Evolutionary conservation across 768 basidiomycete genomes (phyloP).

Genomic region (Pholiota conissans): DNA sequence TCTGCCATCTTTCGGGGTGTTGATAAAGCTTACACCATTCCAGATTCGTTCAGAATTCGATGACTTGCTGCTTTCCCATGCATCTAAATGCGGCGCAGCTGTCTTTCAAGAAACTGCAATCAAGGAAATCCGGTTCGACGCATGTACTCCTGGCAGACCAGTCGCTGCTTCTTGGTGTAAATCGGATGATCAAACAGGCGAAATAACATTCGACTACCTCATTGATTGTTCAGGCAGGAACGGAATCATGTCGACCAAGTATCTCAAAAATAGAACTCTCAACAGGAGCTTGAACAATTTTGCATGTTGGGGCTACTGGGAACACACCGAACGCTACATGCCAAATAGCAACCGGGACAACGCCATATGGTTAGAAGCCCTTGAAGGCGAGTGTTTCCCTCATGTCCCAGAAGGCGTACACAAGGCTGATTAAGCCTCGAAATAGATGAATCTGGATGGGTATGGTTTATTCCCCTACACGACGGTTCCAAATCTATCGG

Average conservation of each 20-base stretch:
- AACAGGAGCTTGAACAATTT: constrained; percentile 29
- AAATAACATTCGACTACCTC: constrained; percentile 32
- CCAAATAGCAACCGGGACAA: constrained; percentile 45
- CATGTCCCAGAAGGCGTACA: neutral
- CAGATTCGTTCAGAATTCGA: constrained; percentile 38
- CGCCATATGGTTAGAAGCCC: constrained; percentile 64
- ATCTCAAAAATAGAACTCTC: constrained; percentile 9
- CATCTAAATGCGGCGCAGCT: constrained; percentile 26
- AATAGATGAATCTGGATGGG: constrained; percentile 62
- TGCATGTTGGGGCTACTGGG: constrained; percentile 77
- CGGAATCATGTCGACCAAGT: constrained; percentile 37
- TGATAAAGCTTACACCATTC: neutral
- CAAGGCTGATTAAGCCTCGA: neutral
- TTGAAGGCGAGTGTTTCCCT: constrained; percentile 46
- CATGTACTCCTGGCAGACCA: constrained; percentile 11
- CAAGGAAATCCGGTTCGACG: constrained; percentile 24
- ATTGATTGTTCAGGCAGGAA: constrained; percentile 34
- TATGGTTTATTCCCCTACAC: constrained; percentile 64
- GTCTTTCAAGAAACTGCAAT: constrained; percentile 34
- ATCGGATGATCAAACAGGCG: constrained; percentile 19
- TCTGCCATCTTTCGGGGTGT: neutral
- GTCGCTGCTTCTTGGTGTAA: constrained; percentile 17
- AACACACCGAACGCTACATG: constrained; percentile 45
- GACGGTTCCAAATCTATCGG: constrained; percentile 54
- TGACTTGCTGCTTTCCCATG: constrained; percentile 32